These are phyloP conservation scores for Rusavskia elegans DNA, from an alignment of 495 filamentous ascomycete species.

Conservation along the genomic window DNA sequence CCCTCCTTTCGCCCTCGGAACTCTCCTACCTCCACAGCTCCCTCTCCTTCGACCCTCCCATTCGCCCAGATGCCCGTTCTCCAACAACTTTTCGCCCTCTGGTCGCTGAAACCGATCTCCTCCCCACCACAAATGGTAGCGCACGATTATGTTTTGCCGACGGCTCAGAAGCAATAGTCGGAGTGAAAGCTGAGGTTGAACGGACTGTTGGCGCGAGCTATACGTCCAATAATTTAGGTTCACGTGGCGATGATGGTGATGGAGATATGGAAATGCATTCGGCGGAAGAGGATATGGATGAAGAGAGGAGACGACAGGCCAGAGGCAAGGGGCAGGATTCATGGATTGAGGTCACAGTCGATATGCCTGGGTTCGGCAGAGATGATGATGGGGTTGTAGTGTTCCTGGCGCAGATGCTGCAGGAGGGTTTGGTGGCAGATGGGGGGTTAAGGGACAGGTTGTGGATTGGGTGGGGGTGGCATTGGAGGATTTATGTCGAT, in stretches of 20 bases:
- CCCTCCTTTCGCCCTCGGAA: conserved; percentile 71
- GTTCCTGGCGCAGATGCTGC: conserved; percentile 72
- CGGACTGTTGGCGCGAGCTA: conserved; percentile 27
- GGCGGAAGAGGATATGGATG: conserved; percentile 15
- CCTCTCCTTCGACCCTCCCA: conserved; percentile 58
- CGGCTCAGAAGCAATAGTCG: conserved; percentile 87
- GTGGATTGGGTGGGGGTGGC: conserved; percentile 74
- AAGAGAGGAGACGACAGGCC: conserved; percentile 16
- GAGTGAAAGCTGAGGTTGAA: conserved; percentile 88
- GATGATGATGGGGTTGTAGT: conserved; percentile 86
- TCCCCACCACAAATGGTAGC: conserved; percentile 80
- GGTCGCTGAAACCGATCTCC: conserved; percentile 72
- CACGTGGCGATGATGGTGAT: conserved; percentile 15
- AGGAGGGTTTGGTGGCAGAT: conserved; percentile 70
- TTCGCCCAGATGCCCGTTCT: conserved; percentile 76
- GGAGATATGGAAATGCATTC: conserved; percentile 17
- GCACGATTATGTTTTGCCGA: conserved; percentile 88
- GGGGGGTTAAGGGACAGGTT: conserved; percentile 53
- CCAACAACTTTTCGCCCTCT: conserved; percentile 82
- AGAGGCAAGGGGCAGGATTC: conserved; percentile 16
- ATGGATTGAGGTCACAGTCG: conserved; percentile 20
- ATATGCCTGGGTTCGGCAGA: conserved; percentile 22
- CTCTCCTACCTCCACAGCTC: conserved; percentile 90
- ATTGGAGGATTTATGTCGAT: conserved; percentile 94
- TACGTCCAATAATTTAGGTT: not conserved